A percentile compares a stretch with the other conserved stretches of the same genome.
phyloP scores from a whole-genome alignment of 2,329 filamentous ascomycete species.

The Diplodia intermedia region DNA sequence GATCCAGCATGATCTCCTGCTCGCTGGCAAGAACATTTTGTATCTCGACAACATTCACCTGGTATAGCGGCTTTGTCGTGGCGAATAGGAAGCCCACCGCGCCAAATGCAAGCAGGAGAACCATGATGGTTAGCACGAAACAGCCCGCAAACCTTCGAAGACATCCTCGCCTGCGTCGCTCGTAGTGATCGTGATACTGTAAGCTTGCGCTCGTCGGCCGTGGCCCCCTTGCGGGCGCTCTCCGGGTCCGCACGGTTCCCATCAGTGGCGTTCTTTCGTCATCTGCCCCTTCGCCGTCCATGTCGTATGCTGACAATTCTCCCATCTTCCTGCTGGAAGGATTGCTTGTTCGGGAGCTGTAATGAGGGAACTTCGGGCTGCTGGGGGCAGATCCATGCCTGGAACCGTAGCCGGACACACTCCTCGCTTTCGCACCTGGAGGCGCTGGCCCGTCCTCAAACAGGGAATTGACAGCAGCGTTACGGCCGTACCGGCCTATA shows the following conservation, averaged over 20 bases:
- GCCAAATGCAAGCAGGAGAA: constrained; percentile 82
- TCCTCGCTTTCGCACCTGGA: constrained; percentile 69
- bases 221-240: constrained; percentile 55
- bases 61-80: constrained; percentile 83
- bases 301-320: constrained; percentile 74
- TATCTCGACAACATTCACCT: constrained; percentile 80
- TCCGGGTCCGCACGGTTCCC: constrained; percentile 66
- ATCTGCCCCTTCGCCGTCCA: constrained; percentile 82
- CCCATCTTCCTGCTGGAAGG: constrained; percentile 61
- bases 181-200: constrained; percentile 76
- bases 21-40: constrained; percentile 91
- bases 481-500: constrained; percentile 76
- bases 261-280: constrained; percentile 89
- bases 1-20: constrained; percentile 92
- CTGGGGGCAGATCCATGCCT: constrained; percentile 60
- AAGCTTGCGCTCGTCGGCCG: constrained; percentile 63
- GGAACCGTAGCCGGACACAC: constrained; percentile 65
- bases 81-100: constrained; percentile 89
- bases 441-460: constrained; percentile 66
- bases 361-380: constrained; percentile 66
- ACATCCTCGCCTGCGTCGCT: constrained; percentile 63
- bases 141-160: constrained; percentile 84
- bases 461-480: constrained; percentile 34
- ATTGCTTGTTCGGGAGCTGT: constrained; percentile 53
- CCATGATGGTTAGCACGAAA: constrained; percentile 79